phyloP scores from a whole-genome alignment of 345 rosid species.

The Rhodomyrtus tomentosa region DNA sequence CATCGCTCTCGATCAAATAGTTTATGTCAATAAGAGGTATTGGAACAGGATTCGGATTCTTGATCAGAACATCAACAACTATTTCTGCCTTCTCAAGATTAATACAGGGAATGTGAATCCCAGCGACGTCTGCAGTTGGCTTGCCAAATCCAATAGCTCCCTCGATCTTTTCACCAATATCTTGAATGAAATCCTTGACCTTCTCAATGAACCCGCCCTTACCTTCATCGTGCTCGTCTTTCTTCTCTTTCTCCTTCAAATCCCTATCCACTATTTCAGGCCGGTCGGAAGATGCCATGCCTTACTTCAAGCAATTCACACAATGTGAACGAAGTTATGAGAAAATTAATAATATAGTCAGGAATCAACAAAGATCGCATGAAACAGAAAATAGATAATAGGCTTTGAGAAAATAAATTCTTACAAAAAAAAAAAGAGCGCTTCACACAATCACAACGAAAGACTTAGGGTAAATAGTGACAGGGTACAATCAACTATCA shows the following conservation, averaged over 20 bases:
- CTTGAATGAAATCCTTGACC: slow-evolving; percentile 91
- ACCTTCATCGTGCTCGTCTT: slow-evolving; percentile 45
- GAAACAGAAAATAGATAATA: background rate
- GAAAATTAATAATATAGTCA: background rate
- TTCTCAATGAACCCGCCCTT: slow-evolving; percentile 79
- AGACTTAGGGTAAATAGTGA: background rate
- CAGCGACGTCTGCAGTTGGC: slow-evolving; percentile 90
- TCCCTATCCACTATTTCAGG: slow-evolving; percentile 46
- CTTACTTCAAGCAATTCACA: slow-evolving; percentile 2
- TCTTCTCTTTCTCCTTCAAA: slow-evolving; percentile 31
- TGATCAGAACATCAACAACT: slow-evolving; percentile 76
- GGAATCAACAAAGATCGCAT: background rate
- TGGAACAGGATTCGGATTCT: slow-evolving; percentile 89
- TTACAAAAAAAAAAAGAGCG: background rate
- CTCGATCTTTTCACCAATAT: slow-evolving; percentile 86
- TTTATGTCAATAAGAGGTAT: slow-evolving; percentile 78
- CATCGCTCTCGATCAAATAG: slow-evolving; percentile 84
- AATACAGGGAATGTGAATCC: slow-evolving; percentile 62
- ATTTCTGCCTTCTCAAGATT: slow-evolving; percentile 79
- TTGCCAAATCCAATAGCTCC: slow-evolving; percentile 88
- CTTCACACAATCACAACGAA: background rate
- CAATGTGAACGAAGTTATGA: background rate
- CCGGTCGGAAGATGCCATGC: slow-evolving; percentile 68
- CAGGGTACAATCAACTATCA: background rate
- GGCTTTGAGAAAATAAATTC: background rate